Conservation (phyloP, 164 flowering plant genomes). For the Sedum album region DNA sequence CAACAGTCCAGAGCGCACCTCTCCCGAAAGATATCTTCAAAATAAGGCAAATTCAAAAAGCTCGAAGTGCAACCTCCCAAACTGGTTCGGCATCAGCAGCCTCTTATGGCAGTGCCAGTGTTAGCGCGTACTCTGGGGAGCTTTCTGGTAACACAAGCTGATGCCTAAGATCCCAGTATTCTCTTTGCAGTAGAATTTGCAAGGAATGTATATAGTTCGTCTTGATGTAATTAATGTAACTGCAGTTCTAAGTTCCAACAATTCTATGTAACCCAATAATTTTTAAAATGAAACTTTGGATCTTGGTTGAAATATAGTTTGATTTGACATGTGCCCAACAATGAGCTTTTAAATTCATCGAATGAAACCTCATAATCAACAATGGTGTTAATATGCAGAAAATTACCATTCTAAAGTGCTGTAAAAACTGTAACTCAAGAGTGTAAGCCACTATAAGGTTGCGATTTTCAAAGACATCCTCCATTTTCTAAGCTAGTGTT, state of each 20-base stretch:
- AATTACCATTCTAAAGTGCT: too few relatives aligned
- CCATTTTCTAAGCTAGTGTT: too few relatives aligned
- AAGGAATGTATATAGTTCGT: background rate
- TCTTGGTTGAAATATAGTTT: too few relatives aligned
- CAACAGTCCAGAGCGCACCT: slow-evolving; percentile 68
- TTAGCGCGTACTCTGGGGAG: slow-evolving; percentile 76
- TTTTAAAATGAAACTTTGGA: too few relatives aligned
- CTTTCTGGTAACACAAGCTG: slow-evolving; percentile 70
- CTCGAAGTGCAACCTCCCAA: slow-evolving; percentile 51
- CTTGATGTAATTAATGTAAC: background rate
- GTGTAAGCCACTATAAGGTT: too few relatives aligned
- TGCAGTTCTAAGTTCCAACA: background rate
- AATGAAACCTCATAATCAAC: too few relatives aligned
- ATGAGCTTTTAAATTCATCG: too few relatives aligned
- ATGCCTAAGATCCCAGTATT: slow-evolving; percentile 5
- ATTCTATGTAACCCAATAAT: too few relatives aligned
- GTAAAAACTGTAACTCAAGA: too few relatives aligned
- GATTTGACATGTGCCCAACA: too few relatives aligned
- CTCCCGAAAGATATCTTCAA: slow-evolving; percentile 69
- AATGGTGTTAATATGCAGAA: too few relatives aligned
- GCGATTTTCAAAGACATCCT: too few relatives aligned
- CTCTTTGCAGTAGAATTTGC: background rate
- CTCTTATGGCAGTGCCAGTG: slow-evolving; percentile 34
- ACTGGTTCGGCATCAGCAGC: slow-evolving; percentile 54
- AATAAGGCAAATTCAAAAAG: slow-evolving; percentile 65